Conservation (phyloP, 208 protist genomes). For the Porcisia hertigi region DNA sequence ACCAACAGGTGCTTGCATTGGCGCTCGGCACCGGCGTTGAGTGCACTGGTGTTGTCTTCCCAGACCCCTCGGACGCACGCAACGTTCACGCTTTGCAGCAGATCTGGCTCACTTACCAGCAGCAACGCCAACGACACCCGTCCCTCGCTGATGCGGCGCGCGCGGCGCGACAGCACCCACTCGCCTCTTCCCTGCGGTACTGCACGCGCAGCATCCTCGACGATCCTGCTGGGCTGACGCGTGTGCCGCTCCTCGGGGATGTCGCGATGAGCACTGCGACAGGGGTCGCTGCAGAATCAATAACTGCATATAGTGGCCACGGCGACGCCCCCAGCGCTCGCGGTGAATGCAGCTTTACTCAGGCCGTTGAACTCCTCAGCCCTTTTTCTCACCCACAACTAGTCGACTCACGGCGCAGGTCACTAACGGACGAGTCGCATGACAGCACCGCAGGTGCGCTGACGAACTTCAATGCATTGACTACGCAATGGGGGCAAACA, state of each 20-base stretch:
- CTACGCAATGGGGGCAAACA: not conserved
- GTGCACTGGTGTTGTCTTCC: conserved; percentile 53
- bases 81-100: conserved; percentile 66
- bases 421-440: not conserved
- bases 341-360: conserved; percentile 31
- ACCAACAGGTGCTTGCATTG: conserved; percentile 35
- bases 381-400: not conserved
- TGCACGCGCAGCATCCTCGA: conserved; percentile 2
- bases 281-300: not conserved
- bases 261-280: not conserved
- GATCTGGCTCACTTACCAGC: conserved; percentile 29
- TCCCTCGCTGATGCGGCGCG: conserved; percentile 25
- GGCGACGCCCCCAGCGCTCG: not conserved
- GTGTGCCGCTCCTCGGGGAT: conserved; percentile 25
- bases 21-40: conserved; percentile 65
- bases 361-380: conserved; percentile 13
- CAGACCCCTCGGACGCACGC: conserved; percentile 35
- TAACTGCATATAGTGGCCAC: too few species aligned
- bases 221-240: conserved; percentile 13
- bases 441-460: not conserved
- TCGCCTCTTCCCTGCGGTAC: conserved; percentile 18
- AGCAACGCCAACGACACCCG: conserved; percentile 27
- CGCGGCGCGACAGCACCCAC: conserved; percentile 22
- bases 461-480: not conserved
- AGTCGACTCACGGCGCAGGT: not conserved